These are phyloP conservation scores for Leavenworthia alabamica DNA, from an alignment of 345 rosid species.

Conservation along the genomic window DNA sequence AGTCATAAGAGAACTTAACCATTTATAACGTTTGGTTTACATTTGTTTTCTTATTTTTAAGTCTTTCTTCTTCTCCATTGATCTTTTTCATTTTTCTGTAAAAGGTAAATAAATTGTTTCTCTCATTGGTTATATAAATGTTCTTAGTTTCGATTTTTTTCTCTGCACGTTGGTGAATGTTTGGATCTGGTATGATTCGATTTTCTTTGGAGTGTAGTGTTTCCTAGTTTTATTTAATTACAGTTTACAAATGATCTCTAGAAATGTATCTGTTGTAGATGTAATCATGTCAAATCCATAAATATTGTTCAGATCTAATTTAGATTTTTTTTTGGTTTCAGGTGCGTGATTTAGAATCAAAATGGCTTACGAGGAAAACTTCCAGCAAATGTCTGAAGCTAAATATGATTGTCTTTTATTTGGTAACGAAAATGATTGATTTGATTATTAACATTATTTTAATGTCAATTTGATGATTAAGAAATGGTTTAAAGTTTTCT, in stretches of 20 bases:
- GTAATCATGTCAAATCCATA: neutral
- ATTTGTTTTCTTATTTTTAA: neutral
- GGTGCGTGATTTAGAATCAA: slow-evolving; percentile 14
- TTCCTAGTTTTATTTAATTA: neutral
- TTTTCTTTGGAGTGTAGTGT: neutral
- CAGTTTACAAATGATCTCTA: neutral
- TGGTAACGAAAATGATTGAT: slow-evolving; percentile 26
- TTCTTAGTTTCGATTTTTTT: neutral
- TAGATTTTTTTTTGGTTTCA: slow-evolving; percentile 6
- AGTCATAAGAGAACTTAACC: neutral
- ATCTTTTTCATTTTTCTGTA: neutral
- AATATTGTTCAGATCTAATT: neutral
- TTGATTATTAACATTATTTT: neutral
- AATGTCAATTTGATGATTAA: neutral
- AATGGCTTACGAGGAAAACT: slow-evolving; percentile 39
- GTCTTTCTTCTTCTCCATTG: neutral
- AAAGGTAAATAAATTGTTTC: neutral
- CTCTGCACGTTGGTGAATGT: neutral
- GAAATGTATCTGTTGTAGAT: neutral
- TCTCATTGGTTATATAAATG: neutral
- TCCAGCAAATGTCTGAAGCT: slow-evolving; percentile 7
- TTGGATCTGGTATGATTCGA: neutral
- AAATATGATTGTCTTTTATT: slow-evolving; percentile 52
- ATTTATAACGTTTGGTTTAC: slow-evolving; percentile 11
- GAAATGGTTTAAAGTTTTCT: neutral